Percentiles rank a stretch among this genome's conserved stretches.
phyloP scores from a whole-genome alignment of 768 basidiomycete species.

The Grammothele lineata region DNA sequence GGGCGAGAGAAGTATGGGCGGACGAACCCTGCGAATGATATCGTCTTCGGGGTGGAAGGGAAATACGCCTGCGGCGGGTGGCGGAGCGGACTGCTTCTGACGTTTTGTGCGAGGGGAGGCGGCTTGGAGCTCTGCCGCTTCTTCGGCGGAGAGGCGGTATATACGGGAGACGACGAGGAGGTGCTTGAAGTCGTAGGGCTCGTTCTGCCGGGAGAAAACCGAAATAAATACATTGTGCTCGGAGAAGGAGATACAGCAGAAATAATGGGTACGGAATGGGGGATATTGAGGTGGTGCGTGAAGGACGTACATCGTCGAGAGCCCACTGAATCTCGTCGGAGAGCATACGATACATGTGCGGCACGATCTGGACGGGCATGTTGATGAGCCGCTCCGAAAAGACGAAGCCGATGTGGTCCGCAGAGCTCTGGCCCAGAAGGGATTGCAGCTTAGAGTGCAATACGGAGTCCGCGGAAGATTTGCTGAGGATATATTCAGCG shows the following conservation, averaged over 20 bases:
- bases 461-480: slow-evolving; percentile 44
- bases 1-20: slow-evolving; percentile 1
- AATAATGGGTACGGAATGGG: not conserved
- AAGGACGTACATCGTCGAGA: slow-evolving; percentile 50
- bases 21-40: slow-evolving; percentile 56
- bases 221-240: not conserved
- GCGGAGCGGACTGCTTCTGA: slow-evolving; percentile 36
- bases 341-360: slow-evolving; percentile 91
- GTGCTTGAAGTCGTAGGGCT: slow-evolving; percentile 70
- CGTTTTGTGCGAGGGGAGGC: slow-evolving; percentile 34
- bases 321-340: slow-evolving; percentile 77
- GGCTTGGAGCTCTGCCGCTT: slow-evolving; percentile 52
- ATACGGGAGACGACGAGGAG: slow-evolving; percentile 73
- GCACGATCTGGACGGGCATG: slow-evolving; percentile 91
- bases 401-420: slow-evolving; percentile 72
- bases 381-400: slow-evolving; percentile 89
- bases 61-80: slow-evolving; percentile 43
- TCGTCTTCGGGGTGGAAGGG: slow-evolving; percentile 89
- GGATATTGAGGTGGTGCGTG: not conserved
- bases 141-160: slow-evolving; percentile 68
- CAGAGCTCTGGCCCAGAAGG: slow-evolving; percentile 39
- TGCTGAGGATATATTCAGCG: slow-evolving; percentile 62
- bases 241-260: not conserved
- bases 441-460: slow-evolving; percentile 51
- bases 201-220: slow-evolving; percentile 37